Conservation (phyloP, 495 filamentous ascomycete genomes). For the Xylaria palmicola region DNA sequence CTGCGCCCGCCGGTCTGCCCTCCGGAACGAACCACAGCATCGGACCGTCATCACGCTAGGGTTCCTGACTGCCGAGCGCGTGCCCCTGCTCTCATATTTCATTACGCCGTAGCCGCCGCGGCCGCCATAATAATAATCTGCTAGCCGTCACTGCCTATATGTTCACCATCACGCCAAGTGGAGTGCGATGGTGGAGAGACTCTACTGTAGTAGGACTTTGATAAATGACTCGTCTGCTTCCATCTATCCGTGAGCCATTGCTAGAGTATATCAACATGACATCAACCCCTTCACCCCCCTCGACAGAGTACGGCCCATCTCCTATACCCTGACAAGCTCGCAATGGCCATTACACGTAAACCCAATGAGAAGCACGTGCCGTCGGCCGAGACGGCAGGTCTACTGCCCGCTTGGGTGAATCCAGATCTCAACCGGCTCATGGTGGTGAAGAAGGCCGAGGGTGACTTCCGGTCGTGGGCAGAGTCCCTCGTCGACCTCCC, state of each 20-base stretch:
- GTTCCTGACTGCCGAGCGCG: neutral
- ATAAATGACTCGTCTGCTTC: slow-evolving; percentile 8
- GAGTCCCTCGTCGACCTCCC: slow-evolving; percentile 7
- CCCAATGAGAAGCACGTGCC: neutral
- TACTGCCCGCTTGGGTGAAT: slow-evolving; percentile 9
- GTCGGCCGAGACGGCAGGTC: neutral
- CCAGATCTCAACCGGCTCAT: slow-evolving; percentile 5
- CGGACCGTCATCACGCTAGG: neutral
- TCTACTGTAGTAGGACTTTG: neutral
- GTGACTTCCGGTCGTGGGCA: slow-evolving; percentile 2
- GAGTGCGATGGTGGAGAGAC: slow-evolving; percentile 1
- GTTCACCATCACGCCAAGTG: neutral
- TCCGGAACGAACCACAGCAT: neutral
- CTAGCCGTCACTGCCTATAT: neutral
- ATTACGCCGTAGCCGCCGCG: slow-evolving; percentile 5
- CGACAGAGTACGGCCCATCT: neutral
- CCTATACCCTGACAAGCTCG: no score
- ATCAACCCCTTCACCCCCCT: neutral
- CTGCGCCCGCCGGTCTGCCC: neutral
- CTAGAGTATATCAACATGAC: neutral
- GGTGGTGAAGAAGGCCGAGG: neutral
- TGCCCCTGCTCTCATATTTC: neutral
- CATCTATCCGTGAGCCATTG: neutral
- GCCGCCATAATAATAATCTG: neutral
- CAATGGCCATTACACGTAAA: neutral